phyloP scores from a whole-genome alignment of 2,329 filamentous ascomycete species.

The Fusarium oligoseptatum region DNA sequence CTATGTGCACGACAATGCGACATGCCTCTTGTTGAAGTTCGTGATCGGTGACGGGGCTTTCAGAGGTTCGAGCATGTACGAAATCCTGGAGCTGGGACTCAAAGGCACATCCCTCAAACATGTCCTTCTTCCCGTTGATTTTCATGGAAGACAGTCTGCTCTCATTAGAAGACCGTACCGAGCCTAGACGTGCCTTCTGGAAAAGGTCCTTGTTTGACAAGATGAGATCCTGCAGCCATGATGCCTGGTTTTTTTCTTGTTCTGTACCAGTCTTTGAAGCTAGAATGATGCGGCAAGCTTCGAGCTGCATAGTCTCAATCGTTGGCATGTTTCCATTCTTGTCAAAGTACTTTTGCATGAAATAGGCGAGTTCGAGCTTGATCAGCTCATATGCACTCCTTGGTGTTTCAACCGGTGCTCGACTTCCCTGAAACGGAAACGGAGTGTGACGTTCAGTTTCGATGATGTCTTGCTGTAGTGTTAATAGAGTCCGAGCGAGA shows the following conservation, averaged over 20 bases:
- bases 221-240: conserved; percentile 47
- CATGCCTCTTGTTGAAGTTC: conserved; percentile 37
- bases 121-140: conserved; percentile 45
- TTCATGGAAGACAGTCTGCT: conserved; percentile 35
- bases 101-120: conserved; percentile 47
- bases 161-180: conserved; percentile 41
- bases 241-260: background rate
- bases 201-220: conserved; percentile 24
- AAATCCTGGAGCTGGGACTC: conserved; percentile 37
- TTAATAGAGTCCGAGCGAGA: background rate
- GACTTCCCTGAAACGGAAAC: conserved; percentile 38
- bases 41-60: conserved; percentile 1
- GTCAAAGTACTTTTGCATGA: conserved; percentile 44
- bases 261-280: conserved; percentile 39
- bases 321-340: conserved; percentile 30
- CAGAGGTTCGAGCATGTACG: conserved; percentile 7
- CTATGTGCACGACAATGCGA: conserved; percentile 23
- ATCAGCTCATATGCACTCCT: conserved; percentile 52
- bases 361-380: conserved; percentile 52
- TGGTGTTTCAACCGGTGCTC: conserved; percentile 33
- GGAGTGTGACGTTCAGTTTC: conserved; percentile 38
- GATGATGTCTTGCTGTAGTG: conserved; percentile 25
- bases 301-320: conserved; percentile 38
- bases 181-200: conserved; percentile 38
- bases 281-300: conserved; percentile 48